These are phyloP conservation scores for Cymbopogon citratus DNA, from an alignment of 176 grass and related monocot species.

Conservation along the genomic window DNA sequence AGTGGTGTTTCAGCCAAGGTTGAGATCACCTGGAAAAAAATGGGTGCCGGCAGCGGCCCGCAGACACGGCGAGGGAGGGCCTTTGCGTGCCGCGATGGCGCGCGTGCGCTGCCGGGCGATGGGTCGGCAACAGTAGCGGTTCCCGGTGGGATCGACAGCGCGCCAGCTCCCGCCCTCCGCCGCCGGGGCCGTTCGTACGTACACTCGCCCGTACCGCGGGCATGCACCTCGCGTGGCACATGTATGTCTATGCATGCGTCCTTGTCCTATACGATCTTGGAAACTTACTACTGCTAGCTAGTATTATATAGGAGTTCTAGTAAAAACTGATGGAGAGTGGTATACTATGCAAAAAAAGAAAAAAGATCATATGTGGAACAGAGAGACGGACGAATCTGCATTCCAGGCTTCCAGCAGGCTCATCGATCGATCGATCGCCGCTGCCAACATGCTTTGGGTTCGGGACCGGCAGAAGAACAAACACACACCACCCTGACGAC, in stretches of 20 bases:
- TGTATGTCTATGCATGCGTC: not conserved
- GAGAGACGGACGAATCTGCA: too few relatives aligned
- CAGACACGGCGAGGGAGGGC: constrained; percentile 23
- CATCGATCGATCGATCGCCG: too few relatives aligned
- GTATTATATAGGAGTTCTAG: too few relatives aligned
- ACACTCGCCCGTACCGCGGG: not conserved
- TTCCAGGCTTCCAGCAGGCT: too few relatives aligned
- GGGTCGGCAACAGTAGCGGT: constrained; percentile 25
- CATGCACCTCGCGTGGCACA: not conserved
- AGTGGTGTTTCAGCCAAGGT: not conserved
- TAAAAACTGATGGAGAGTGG: too few relatives aligned
- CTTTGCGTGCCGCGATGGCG: constrained; percentile 32
- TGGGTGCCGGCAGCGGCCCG: not conserved
- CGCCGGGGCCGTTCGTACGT: not conserved
- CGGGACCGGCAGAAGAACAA: too few relatives aligned
- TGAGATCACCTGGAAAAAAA: not conserved
- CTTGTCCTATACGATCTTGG: not conserved
- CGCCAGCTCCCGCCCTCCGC: not conserved
- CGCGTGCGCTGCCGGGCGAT: constrained; percentile 15
- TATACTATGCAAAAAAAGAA: too few relatives aligned
- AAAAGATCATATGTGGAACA: too few relatives aligned
- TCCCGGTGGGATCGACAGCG: constrained; percentile 4
- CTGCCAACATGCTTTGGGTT: too few relatives aligned
- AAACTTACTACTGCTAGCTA: too few relatives aligned
- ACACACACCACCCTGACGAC: too few relatives aligned